Conservation (phyloP, 108 stramenopile species). For the Chaetoceros tenuissimus region DNA sequence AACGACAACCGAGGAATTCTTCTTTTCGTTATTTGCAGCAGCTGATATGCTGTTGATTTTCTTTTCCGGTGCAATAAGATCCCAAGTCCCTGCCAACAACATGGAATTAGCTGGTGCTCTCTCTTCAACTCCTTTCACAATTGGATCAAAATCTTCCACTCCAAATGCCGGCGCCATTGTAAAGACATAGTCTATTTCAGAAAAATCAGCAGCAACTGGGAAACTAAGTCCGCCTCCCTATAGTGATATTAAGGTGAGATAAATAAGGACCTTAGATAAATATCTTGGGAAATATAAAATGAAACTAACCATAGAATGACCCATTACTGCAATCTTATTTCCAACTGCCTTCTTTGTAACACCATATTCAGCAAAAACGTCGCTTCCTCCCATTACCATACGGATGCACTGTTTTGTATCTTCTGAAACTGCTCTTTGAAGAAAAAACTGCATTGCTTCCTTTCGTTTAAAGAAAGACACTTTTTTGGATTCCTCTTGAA, state of each 20-base stretch:
- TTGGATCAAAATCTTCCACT: constrained; percentile 6
- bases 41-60: constrained; percentile 3
- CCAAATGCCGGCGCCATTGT: constrained; percentile 10
- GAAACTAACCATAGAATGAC: constrained; percentile 12
- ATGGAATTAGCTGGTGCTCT: constrained; percentile 6
- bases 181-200: constrained; percentile 8
- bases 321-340: too few species aligned
- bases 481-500: too few species aligned
- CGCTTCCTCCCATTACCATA: constrained; percentile 3
- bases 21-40: constrained; percentile 8
- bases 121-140: too few species aligned
- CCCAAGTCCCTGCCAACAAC: constrained; percentile 11
- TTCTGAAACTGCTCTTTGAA: constrained; percentile 7
- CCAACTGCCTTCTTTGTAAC: constrained; percentile 2
- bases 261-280: too few species aligned
- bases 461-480: too few species aligned
- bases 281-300: too few species aligned
- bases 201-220: constrained; percentile 4
- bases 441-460: constrained; percentile 1
- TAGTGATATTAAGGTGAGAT: too few species aligned
- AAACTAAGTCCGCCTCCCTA: constrained; percentile 14
- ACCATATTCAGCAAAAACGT: constrained; percentile 1
- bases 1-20: constrained; percentile 5
- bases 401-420: constrained; percentile 10
- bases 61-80: constrained; percentile 7